Conservation (phyloP, 176 grass and related monocot species). For the Pharus latifolius region DNA sequence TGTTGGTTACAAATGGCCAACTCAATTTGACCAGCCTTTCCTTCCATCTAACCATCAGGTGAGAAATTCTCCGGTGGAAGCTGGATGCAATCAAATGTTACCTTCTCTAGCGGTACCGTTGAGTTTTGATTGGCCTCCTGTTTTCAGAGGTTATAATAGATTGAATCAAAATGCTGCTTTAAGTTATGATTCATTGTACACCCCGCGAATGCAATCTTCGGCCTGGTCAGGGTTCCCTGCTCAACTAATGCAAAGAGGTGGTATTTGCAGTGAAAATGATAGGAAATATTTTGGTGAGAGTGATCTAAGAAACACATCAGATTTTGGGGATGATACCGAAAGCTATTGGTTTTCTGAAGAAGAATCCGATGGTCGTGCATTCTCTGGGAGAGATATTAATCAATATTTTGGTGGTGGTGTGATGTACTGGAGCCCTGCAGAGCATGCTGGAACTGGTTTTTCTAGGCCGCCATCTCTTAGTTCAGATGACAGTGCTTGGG, state of each 20-base stretch:
- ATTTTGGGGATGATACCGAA: conserved; percentile 83
- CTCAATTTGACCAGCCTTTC: conserved; percentile 59
- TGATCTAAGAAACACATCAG: conserved; percentile 29
- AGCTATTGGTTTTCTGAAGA: conserved; percentile 93
- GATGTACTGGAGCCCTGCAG: conserved; percentile 98
- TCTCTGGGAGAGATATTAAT: conserved; percentile 78
- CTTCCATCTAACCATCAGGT: conserved; percentile 49
- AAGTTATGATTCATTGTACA: conserved; percentile 59
- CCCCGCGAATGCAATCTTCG: conserved; percentile 57
- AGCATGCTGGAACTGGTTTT: conserved; percentile 70
- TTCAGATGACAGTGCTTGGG: conserved; percentile 98
- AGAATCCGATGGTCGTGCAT: conserved; percentile 53
- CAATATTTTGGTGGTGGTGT: conserved; percentile 97
- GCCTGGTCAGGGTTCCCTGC: conserved; percentile 46
- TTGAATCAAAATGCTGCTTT: conserved; percentile 40
- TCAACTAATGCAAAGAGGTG: conserved; percentile 46
- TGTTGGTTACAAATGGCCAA: conserved; percentile 63
- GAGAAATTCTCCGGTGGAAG: conserved; percentile 39
- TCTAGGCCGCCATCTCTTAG: conserved; percentile 78
- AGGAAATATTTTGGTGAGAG: conserved; percentile 39
- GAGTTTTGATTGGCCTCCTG: conserved; percentile 96
- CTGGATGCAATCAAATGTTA: conserved; percentile 49
- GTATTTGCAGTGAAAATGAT: conserved; percentile 53
- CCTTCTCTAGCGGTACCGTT: conserved; percentile 64
- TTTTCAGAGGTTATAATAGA: conserved; percentile 68